Base-by-base conservation (phyloP, 2,329 filamentous ascomycete species). In the Ceratocystis huliohia region DNA sequence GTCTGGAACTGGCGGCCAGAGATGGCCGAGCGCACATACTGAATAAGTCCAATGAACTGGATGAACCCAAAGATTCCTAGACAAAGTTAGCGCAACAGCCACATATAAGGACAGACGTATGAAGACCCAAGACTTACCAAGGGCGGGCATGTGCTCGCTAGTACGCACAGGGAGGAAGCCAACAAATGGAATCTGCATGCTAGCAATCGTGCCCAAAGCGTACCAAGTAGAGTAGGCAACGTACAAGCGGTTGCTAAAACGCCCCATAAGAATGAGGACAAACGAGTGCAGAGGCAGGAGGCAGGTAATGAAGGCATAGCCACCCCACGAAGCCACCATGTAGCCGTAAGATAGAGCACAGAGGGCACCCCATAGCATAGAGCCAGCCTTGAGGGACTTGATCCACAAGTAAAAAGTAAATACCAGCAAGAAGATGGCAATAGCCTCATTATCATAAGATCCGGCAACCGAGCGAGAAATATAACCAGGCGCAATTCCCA, bases 401-500 rank as follows among this genome's bases (percentile, higher is more conserved):
- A 99, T 96, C 94, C 94, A 99, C 65, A 99, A 84, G 78, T 87
- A 99, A 78, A 99, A 99, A 75, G 94, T 99, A 76, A 96, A 96
- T 70, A 99, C 94, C 41, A 99, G 84, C 72, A 99, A 81, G 82
- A 99, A 99, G 75, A 99, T 99, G 73, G 94, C 92, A 79, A 99
- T 99, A 71, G 94, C 94, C 80, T 99, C 94, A 80, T 99, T 97
- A 77, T 99, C 94, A 79, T 99, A 99, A 76, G 92, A 96, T 74
- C 94, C 94, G 69, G 94, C 94, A 69, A 99, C 94, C 66, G 93
- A 97, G 76, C 94, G 85, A 70, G 93, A 97, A 76, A 99, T 99
- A 76, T 99, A 99, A 70, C 94, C 94, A 22, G 94, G 94, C 15
- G 91, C 84, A 74, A 99, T 99, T 69, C 94, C 94, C 91, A 99